Evolutionary conservation across 495 filamentous ascomycete genomes (phyloP), one percentile per base, ranked within the genome.

Genomic region (Daldinia bambusicola): DNA sequence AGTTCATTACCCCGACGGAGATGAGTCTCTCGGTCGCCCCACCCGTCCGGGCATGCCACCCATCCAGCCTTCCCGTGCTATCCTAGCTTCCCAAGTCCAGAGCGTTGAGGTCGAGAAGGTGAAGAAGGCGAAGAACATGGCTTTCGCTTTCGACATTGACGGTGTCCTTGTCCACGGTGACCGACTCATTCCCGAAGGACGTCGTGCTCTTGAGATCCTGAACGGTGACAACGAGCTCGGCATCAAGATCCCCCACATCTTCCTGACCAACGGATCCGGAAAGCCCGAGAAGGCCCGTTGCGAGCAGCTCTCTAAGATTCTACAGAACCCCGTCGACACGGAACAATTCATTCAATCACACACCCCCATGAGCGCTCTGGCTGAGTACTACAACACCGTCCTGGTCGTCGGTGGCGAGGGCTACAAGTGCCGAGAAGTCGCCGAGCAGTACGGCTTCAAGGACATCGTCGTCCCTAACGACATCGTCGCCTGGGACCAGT

Each of bases 21-120:
- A 79, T 61, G 80, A 77, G 13, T 66, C 77, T 16, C 81, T 81
- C 69, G 80, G 77, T 43, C 73, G 69, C 61, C 71, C 63, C n/a
- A 76, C 70, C 8, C 66, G 82, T 26, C 84, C 85, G 31, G 84
- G 80, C 50, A 84, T 86, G 79, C 81, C 80, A 7, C 72, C 82
- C 6, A 78, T 83, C 38, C 85, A 83, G 74, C 83, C 82, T 50
- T 88, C 89, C 0, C 87, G 90, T 26, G 89, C 92, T 45, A 88
- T 94, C 74, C 78, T 93, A 65, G 89, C 89, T 61, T 87, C 89
- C 2, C 90, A 91, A 78, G 83, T 92, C 32, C 92, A 94, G 79
- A 90, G 91, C 70, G 83, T 93, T 69, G 84, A 88, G 66, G 78
- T 87, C 62, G 87, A 90, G 72, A 93, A 92, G 78, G 91, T 91